phyloP scores from a whole-genome alignment of 176 grass and related monocot genomes.

The Calamus simplicifolius region DNA sequence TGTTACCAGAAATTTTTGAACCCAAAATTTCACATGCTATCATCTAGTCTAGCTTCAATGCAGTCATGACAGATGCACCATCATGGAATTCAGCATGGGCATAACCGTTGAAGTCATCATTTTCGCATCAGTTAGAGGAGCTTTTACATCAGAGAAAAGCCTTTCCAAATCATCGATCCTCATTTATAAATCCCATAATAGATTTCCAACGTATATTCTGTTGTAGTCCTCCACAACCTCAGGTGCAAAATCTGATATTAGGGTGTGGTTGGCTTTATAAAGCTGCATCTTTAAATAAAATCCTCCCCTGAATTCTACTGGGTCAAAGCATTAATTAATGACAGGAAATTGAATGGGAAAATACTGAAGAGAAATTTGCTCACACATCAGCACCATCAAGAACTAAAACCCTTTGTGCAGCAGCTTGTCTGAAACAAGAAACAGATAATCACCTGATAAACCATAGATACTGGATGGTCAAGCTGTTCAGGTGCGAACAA shows the following conservation, averaged over 20 bases:
- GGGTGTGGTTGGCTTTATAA: conserved; percentile 43
- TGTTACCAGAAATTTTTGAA: conserved; percentile 1
- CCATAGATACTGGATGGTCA: no score
- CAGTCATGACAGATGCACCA: conserved; percentile 32
- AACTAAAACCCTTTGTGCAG: conserved; percentile 59
- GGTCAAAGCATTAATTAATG: background rate
- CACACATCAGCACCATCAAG: conserved; percentile 96
- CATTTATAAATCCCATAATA: conserved; percentile 70
- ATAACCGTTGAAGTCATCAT: no score
- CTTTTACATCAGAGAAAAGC: no score
- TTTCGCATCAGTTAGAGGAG: no score
- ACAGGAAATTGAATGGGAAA: background rate
- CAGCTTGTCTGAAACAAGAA: conserved; percentile 56
- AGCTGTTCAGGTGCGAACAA: no score
- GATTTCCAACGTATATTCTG: conserved; percentile 79
- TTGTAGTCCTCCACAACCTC: conserved; percentile 76
- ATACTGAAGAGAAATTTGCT: conserved; percentile 4
- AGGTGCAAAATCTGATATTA: conserved; percentile 67
- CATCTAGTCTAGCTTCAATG: conserved; percentile 66
- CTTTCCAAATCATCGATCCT: conserved; percentile 63
- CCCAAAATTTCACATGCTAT: no score
- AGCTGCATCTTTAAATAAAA: conserved; percentile 89
- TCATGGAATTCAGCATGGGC: conserved; percentile 76
- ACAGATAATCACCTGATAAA: no score
- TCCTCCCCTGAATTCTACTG: conserved; percentile 48